These are phyloP conservation scores for Albizia julibrissin DNA, from an alignment of 306 rosid genomes.

Conservation along the genomic window DNA sequence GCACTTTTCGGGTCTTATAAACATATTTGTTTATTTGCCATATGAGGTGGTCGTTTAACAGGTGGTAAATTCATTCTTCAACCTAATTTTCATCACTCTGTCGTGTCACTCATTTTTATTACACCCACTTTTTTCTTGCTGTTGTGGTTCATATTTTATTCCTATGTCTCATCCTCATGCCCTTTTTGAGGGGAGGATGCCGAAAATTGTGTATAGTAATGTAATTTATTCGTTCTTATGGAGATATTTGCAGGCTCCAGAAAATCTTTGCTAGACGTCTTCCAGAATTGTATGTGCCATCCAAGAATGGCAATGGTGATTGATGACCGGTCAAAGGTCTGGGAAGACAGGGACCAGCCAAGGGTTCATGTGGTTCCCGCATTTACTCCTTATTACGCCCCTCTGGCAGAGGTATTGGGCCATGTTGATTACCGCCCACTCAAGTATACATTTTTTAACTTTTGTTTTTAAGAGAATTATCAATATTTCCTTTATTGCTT, in stretches of 20 bases:
- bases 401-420: constrained; percentile 60
- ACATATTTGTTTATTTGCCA: background rate
- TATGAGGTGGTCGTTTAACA: constrained; percentile 15
- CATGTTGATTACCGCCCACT: background rate
- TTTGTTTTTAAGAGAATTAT: background rate
- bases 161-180: background rate
- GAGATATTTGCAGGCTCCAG: constrained; percentile 42
- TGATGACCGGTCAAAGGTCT: constrained; percentile 80
- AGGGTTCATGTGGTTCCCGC: constrained; percentile 83
- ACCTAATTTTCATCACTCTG: background rate
- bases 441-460: background rate
- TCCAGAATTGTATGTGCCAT: constrained; percentile 65
- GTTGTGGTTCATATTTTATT: constrained; percentile 21
- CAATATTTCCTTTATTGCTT: background rate
- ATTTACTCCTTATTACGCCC: constrained; percentile 76
- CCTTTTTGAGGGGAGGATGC: background rate
- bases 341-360: constrained; percentile 79
- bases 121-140: constrained; percentile 16
- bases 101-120: background rate
- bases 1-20: background rate
- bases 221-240: background rate
- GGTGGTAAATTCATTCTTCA: background rate
- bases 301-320: constrained; percentile 83
- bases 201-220: background rate
- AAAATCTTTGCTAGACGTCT: constrained; percentile 83